These are phyloP conservation scores for Kwoniella bestiolae DNA, from an alignment of 768 basidiomycete species.

Conservation along the genomic window DNA sequence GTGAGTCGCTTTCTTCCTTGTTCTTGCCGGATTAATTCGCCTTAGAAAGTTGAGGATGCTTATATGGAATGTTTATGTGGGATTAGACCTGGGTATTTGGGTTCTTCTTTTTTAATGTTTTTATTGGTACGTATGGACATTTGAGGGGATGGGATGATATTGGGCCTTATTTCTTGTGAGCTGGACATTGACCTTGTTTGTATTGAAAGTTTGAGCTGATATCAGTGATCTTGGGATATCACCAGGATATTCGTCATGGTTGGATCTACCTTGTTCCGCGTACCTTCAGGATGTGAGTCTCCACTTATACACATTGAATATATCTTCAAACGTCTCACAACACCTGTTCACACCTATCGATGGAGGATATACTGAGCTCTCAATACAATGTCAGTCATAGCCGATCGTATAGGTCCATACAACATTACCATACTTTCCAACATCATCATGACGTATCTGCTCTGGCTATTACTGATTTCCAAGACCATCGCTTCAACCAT, in stretches of 20 bases:
- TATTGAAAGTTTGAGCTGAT: constrained; percentile 10
- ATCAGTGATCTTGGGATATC: neutral
- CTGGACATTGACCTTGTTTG: too few species aligned
- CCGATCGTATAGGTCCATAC: constrained; percentile 15
- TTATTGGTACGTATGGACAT: constrained; percentile 35
- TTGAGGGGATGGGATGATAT: constrained; percentile 22
- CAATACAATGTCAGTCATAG: constrained; percentile 19
- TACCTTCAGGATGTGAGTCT: constrained; percentile 6
- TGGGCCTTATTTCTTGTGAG: constrained; percentile 39
- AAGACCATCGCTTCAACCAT: constrained; percentile 5
- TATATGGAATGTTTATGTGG: neutral
- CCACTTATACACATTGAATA: too few species aligned
- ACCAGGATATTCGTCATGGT: neutral
- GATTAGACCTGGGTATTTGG: constrained; percentile 29
- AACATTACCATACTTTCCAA: constrained; percentile 20
- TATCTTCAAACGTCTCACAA: too few species aligned
- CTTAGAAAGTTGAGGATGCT: too few species aligned
- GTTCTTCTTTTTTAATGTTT: constrained; percentile 31
- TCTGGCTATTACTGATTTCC: constrained; percentile 12
- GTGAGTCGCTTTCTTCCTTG: constrained; percentile 19
- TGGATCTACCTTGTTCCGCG: neutral
- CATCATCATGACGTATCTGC: constrained; percentile 12
- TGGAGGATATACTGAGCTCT: too few species aligned
- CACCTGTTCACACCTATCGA: neutral
- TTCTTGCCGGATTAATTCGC: too few species aligned